Evolutionary conservation across 352 stramenopile genomes (phyloP).

Genomic region (Albugo candida): DNA sequence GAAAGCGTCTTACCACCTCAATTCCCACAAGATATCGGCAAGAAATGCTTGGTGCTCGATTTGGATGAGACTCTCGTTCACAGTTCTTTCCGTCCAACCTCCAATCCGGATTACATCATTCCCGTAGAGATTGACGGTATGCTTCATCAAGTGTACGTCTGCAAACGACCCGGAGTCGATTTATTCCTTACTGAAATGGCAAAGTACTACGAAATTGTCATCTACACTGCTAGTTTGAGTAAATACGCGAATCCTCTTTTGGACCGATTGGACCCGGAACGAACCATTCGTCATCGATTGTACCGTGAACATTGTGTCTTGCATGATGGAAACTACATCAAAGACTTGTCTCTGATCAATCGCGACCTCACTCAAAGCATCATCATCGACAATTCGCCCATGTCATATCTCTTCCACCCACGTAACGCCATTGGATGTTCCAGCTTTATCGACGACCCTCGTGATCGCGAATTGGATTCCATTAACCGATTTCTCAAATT

Average conservation of each 20-base stretch:
- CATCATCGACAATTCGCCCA: constrained; percentile 99
- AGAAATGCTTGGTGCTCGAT: constrained; percentile 88
- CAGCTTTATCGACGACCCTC: constrained; percentile 81
- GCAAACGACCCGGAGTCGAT: constrained; percentile 85
- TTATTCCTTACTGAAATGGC: constrained; percentile 92
- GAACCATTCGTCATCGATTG: constrained; percentile 77
- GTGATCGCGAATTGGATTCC: constrained; percentile 78
- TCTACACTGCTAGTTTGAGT: constrained; percentile 95
- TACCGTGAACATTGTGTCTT: constrained; percentile 91
- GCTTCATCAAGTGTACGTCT: constrained; percentile 78
- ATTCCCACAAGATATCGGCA: constrained; percentile 28
- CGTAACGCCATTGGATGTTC: constrained; percentile 62
- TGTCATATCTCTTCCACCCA: constrained; percentile 96
- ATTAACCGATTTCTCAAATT: constrained; percentile 48
- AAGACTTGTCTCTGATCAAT: constrained; percentile 91
- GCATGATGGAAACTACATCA: constrained; percentile 93
- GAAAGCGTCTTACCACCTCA: constrained; percentile 24
- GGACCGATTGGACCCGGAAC: constrained; percentile 87
- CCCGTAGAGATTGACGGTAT: constrained; percentile 89
- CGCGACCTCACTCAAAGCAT: constrained; percentile 86
- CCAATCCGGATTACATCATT: constrained; percentile 92
- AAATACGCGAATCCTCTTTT: constrained; percentile 96
- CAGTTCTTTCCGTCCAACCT: constrained; percentile 88
- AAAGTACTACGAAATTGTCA: constrained; percentile 94
- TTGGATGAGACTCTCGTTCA: constrained; percentile 97